Evolutionary conservation across 176 grass and related monocot species (phyloP).

Genomic region (Bonia amplexicaulis): DNA sequence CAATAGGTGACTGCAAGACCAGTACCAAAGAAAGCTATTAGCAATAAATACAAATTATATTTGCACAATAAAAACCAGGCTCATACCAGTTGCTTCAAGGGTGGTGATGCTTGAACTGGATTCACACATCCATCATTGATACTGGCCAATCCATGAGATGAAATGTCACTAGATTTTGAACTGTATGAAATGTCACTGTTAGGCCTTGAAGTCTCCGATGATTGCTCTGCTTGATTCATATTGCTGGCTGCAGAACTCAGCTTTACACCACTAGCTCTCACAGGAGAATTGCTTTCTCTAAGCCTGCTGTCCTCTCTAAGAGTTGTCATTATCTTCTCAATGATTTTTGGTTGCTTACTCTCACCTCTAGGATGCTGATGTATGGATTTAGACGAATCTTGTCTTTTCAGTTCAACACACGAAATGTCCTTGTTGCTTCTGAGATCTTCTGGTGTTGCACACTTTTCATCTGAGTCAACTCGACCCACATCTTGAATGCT

Average conservation of each 20-base stretch:
- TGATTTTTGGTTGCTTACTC: slow-evolving; percentile 71
- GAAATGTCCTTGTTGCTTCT: slow-evolving; percentile 35
- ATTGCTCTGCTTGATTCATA: slow-evolving; percentile 48
- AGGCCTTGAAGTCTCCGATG: slow-evolving; percentile 43
- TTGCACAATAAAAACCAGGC: not conserved
- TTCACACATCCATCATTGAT: slow-evolving; percentile 41
- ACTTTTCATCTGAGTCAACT: slow-evolving; percentile 15
- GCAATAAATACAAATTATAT: not conserved
- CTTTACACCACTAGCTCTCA: slow-evolving; percentile 41
- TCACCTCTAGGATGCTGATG: slow-evolving; percentile 52
- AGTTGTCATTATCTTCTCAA: slow-evolving; percentile 71
- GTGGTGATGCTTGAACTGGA: slow-evolving; percentile 43
- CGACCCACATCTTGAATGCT: slow-evolving; percentile 27
- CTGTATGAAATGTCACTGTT: slow-evolving; percentile 21
- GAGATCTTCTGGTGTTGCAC: slow-evolving; percentile 36
- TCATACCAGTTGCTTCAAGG: slow-evolving; percentile 72
- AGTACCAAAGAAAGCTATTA: slow-evolving; percentile 10
- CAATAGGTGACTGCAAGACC: slow-evolving; percentile 65
- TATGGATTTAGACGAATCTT: slow-evolving; percentile 50
- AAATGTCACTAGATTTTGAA: slow-evolving; percentile 51
- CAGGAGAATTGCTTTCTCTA: slow-evolving; percentile 66
- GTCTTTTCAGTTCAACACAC: slow-evolving; percentile 41
- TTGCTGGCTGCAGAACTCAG: slow-evolving; percentile 28
- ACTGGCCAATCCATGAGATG: slow-evolving; percentile 33
- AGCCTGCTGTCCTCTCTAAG: slow-evolving; percentile 66